Base-by-base conservation (phyloP, 73 alveolate species). In the Effrenium voratum region DNA sequence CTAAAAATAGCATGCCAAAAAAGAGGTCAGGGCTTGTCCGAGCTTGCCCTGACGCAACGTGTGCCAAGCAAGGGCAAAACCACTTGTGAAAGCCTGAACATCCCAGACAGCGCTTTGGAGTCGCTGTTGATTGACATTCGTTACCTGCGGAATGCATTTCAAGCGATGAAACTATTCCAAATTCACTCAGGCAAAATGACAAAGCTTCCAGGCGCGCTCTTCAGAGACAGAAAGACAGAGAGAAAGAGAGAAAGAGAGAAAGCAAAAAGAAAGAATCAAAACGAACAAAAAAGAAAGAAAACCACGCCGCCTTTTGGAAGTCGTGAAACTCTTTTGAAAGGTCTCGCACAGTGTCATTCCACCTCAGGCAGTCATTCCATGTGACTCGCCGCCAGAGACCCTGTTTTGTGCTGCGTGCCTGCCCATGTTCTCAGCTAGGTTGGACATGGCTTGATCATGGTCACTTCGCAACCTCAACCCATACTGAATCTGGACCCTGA, bases 331-430 rank as follows among this genome's bases (percentile, higher is more conserved):
- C 98, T 81, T 92, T 92, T 24, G 98, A 92, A 32, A 92, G 91
- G 98, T 92, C 98, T 92, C 98, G 98, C 66, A 92, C 45, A 16
- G 98, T 92, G 83, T 92, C 98, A 41, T 92, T 92, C 98, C 98
- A 92, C 92, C 98, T 92, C 82, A 6, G 5, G 47, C 82, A 19
- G n/a, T 60, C 5, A 36, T 32, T 16, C 46, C 80, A 68, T 26
- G 4, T 26, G 12, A 36, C 5, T 32, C 73, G 34, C 34, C 36
- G 30, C n/a, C 72, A 59, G 36, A 6, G 73, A 12, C 73, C 26
- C 73, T 26, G 68, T 19, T 13, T 12, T n/a, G n/a, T n/a, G n/a
- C 73, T 19, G 28, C 19, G 36, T 28, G 96, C 98, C 98, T 92
- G 81, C 49, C 75, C 98, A 92, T 92, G 98, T 92, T 92, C 38